Percentiles rank a stretch among this genome's conserved stretches.
phyloP scores from a whole-genome alignment of 2,329 filamentous ascomycete genomes.

The Aspergillus brunneoviolaceus region DNA sequence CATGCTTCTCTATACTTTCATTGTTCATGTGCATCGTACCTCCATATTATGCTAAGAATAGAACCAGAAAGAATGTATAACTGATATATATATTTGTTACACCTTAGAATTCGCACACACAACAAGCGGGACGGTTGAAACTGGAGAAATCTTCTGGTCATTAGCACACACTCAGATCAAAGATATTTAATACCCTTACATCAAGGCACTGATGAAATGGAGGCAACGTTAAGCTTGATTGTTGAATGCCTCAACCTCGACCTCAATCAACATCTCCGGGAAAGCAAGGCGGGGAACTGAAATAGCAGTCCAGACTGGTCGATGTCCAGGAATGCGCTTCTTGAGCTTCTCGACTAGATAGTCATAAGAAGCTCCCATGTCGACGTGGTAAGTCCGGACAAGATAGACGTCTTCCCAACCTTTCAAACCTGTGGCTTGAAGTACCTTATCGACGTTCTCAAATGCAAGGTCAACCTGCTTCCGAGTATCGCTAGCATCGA shows the following conservation, averaged over 20 bases:
- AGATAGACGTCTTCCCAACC: constrained; percentile 23
- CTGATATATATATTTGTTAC: no score
- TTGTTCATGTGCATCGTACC: no score
- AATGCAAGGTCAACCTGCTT: constrained; percentile 21
- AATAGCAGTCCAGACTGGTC: constrained; percentile 24
- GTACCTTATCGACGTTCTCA: constrained; percentile 19
- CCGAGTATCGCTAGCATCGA: constrained; percentile 11
- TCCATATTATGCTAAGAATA: no score
- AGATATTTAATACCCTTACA: no score
- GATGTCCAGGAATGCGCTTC: constrained; percentile 15
- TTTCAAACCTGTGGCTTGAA: constrained; percentile 15
- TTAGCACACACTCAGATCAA: no score
- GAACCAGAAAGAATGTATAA: no score
- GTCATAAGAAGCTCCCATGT: constrained; percentile 17
- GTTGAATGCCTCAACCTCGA: constrained; percentile 19
- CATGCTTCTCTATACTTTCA: no score
- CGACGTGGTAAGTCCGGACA: constrained; percentile 22
- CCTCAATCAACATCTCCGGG: constrained; percentile 20
- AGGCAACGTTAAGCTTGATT: no score
- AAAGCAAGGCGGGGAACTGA: constrained; percentile 17
- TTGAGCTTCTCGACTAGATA: constrained; percentile 21
- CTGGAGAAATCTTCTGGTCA: no score
- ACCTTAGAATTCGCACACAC: no score
- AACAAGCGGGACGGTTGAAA: no score
- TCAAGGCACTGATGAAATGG: no score